Conservation (phyloP, 768 basidiomycete genomes). For the Rhodotorula taiwanensis region DNA sequence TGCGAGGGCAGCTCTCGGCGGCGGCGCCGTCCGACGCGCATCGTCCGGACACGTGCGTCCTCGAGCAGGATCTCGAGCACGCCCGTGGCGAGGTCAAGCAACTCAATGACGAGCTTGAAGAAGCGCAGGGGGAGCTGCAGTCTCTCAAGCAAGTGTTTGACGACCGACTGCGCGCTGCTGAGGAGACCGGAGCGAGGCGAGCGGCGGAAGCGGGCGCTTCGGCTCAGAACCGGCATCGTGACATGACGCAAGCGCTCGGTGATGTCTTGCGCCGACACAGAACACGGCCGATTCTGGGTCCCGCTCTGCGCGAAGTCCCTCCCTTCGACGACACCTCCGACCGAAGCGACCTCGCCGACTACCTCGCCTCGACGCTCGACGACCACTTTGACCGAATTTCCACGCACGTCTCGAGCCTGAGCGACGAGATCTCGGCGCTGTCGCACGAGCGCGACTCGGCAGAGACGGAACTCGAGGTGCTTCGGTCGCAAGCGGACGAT, state of each 20-base stretch:
- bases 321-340: conserved; percentile 22
- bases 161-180: no score
- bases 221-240: conserved; percentile 13
- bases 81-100: neutral
- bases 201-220: neutral
- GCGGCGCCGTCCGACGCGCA: no score
- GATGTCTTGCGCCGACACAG: conserved; percentile 35
- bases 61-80: neutral
- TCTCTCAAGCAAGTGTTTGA: no score
- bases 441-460: neutral
- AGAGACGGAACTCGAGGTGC: conserved; percentile 1
- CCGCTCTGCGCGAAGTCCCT: conserved; percentile 16
- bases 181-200: neutral
- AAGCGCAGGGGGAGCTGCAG: neutral
- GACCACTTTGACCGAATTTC: conserved; percentile 21
- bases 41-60: no score
- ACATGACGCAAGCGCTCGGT: conserved; percentile 17
- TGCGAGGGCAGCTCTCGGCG: no score
- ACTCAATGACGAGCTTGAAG: no score
- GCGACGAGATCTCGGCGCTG: neutral
- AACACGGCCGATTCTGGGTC: conserved; percentile 17
- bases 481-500: neutral
- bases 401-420: conserved; percentile 8
- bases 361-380: conserved; percentile 29
- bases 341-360: conserved; percentile 7